A percentile compares a stretch with the other conserved stretches of the same genome.
Evolutionary conservation across 768 basidiomycete genomes (phyloP).

Genomic region (Xerocomellus intermedius): DNA sequence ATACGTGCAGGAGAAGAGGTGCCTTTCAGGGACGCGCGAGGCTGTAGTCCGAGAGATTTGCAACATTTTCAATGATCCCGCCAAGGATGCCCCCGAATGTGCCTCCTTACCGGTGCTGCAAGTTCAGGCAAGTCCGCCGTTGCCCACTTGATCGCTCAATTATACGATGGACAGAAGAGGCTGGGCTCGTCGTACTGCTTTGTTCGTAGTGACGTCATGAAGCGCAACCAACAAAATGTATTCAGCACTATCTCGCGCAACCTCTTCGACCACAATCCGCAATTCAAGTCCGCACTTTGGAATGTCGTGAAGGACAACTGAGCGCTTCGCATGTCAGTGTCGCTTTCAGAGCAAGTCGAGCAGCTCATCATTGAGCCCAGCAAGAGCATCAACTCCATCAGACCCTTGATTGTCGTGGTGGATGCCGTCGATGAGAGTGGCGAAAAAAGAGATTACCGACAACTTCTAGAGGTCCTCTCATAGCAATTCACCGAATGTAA

Average conservation of each 20-base stretch:
- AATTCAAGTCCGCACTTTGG: too few species aligned
- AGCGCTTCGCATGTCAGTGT: not conserved
- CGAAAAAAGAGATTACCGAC: not conserved
- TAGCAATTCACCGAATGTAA: not conserved
- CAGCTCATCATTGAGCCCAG: not conserved
- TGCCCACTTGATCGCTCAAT: not conserved
- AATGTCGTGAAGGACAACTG: too few species aligned
- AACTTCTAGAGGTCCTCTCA: slow-evolving; percentile 16
- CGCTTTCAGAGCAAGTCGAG: slow-evolving; percentile 16
- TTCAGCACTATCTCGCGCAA: slow-evolving; percentile 29
- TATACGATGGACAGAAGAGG: not conserved
- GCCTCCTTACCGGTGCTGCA: slow-evolving; percentile 20
- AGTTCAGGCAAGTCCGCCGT: not conserved
- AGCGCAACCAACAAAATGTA: slow-evolving; percentile 11
- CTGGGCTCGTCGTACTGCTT: slow-evolving; percentile 13
- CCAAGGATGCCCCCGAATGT: not conserved
- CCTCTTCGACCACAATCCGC: slow-evolving; percentile 20
- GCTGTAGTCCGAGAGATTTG: not conserved
- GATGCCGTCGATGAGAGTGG: slow-evolving; percentile 30
- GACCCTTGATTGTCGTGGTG: not conserved
- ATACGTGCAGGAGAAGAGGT: not conserved
- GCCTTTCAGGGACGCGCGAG: not conserved
- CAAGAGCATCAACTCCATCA: not conserved
- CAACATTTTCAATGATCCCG: not conserved
- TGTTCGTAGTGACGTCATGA: not conserved